phyloP scores from a whole-genome alignment of 768 basidiomycete genomes.

The Boletus sp. region DNA sequence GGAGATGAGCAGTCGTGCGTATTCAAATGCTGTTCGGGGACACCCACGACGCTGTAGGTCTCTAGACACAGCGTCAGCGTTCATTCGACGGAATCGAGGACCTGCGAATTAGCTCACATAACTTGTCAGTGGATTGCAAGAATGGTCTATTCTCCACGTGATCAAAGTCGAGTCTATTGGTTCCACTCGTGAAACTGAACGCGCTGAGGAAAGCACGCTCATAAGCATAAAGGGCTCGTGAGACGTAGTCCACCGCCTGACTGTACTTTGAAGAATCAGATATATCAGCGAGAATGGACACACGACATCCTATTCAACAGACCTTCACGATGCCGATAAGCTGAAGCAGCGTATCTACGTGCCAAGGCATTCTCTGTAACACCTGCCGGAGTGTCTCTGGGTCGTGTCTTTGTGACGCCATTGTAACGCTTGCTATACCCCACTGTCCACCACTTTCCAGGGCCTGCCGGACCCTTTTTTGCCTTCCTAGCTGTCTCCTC shows the following conservation, averaged over 20 bases:
- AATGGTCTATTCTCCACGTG: constrained; percentile 90
- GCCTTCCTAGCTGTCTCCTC: constrained; percentile 50
- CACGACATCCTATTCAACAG: constrained; percentile 1
- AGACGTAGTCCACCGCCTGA: constrained; percentile 83
- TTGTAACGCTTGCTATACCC: constrained; percentile 85
- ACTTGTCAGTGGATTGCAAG: constrained; percentile 81
- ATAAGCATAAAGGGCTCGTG: constrained; percentile 90
- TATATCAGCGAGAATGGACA: neutral
- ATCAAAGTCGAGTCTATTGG: constrained; percentile 85
- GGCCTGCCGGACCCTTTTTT: constrained; percentile 38
- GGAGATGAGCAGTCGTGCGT: constrained; percentile 78
- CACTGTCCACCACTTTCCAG: constrained; percentile 87
- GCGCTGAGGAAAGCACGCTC: constrained; percentile 86
- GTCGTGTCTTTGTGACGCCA: constrained; percentile 75
- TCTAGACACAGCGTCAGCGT: constrained; percentile 36
- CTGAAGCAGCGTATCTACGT: constrained; percentile 74
- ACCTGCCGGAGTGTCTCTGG: constrained; percentile 76
- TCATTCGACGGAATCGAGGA: neutral
- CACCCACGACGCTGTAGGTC: constrained; percentile 89
- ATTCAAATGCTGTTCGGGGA: constrained; percentile 87
- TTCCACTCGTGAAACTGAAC: constrained; percentile 79
- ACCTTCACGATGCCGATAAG: constrained; percentile 79
- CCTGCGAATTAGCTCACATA: constrained; percentile 46
- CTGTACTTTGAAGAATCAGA: constrained; percentile 58
- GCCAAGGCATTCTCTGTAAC: constrained; percentile 79